These are phyloP conservation scores for Escallonia herrerae DNA, from an alignment of 129 eudicot genomes.

Conservation along the genomic window DNA sequence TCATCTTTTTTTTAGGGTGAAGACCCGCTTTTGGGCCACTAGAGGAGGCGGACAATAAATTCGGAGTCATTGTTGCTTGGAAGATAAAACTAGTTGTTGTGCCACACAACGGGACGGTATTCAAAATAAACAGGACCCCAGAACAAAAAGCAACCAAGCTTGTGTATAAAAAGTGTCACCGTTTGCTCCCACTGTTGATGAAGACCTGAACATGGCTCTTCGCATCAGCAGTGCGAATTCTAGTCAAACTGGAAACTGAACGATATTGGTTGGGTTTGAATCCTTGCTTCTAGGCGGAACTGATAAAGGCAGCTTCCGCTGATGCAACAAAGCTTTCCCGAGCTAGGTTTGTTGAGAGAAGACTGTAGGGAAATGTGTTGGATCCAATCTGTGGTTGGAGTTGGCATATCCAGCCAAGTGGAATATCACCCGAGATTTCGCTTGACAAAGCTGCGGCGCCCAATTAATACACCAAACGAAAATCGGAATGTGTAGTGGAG, in stretches of 20 bases:
- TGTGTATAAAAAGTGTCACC: slow-evolving; percentile 3
- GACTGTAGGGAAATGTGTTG: slow-evolving; percentile 42
- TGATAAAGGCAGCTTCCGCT: slow-evolving; percentile 13
- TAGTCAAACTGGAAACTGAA: not conserved
- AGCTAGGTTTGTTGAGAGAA: slow-evolving; percentile 27
- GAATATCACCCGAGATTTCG: slow-evolving; percentile 6
- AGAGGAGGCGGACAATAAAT: slow-evolving; percentile 6
- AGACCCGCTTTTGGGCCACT: slow-evolving; percentile 19
- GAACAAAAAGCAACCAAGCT: slow-evolving; percentile 2
- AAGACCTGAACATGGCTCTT: slow-evolving; percentile 6
- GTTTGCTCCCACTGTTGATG: slow-evolving; percentile 7
- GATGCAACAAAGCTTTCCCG: slow-evolving; percentile 27
- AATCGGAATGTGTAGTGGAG: slow-evolving; percentile 26
- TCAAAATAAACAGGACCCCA: not conserved
- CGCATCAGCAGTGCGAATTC: no score
- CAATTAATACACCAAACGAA: slow-evolving; percentile 15
- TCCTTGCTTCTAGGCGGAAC: slow-evolving; percentile 31
- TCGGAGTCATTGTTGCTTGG: slow-evolving; percentile 16
- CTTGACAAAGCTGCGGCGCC: slow-evolving; percentile 4
- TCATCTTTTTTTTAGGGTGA: no score
- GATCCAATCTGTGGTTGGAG: slow-evolving; percentile 33
- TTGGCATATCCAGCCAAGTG: no score
- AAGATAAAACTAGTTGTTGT: slow-evolving; percentile 14
- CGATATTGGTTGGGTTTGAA: slow-evolving; percentile 18
- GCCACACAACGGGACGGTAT: slow-evolving; percentile 6